Evolutionary conservation across 495 filamentous ascomycete species (phyloP).

Genomic region (Penicillium simplicissimum): DNA sequence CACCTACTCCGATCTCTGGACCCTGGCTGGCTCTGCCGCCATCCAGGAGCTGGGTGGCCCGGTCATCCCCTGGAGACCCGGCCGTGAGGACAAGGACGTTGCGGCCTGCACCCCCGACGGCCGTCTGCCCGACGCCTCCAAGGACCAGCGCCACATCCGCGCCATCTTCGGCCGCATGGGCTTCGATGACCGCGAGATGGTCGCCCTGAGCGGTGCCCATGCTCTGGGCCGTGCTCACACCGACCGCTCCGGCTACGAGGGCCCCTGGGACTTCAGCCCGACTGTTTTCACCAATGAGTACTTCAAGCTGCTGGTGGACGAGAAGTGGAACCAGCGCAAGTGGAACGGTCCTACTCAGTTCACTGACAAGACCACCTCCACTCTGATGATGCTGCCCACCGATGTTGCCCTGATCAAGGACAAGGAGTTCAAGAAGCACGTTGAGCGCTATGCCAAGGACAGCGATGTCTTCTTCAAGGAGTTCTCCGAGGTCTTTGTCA

Average conservation of each 20-base stretch:
- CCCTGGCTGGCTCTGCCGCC: slow-evolving; percentile 78
- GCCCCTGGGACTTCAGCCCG: slow-evolving; percentile 96
- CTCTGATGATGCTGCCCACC: slow-evolving; percentile 95
- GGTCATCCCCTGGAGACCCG: slow-evolving; percentile 83
- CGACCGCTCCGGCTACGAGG: slow-evolving; percentile 84
- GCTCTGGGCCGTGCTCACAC: slow-evolving; percentile 91
- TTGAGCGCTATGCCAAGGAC: slow-evolving; percentile 91
- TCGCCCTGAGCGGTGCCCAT: slow-evolving; percentile 87
- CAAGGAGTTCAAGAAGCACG: slow-evolving; percentile 79
- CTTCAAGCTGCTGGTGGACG: slow-evolving; percentile 80
- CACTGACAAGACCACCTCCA: slow-evolving; percentile 80
- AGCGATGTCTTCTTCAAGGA: slow-evolving; percentile 91
- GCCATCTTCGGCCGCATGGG: slow-evolving; percentile 97
- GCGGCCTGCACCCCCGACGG: slow-evolving; percentile 90
- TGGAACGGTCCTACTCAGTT: slow-evolving; percentile 90
- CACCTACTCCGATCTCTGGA: slow-evolving; percentile 94
- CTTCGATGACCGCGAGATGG: slow-evolving; percentile 96
- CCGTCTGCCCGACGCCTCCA: slow-evolving; percentile 84
- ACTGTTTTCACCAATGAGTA: slow-evolving; percentile 95
- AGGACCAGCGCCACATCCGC: slow-evolving; percentile 82
- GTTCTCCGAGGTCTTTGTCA: slow-evolving; percentile 74
- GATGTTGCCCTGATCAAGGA: slow-evolving; percentile 89
- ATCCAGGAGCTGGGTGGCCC: slow-evolving; percentile 97
- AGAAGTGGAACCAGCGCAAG: slow-evolving; percentile 92
- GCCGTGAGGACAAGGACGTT: slow-evolving; percentile 80